These are phyloP conservation scores for Nannochloris sp. DNA, from an alignment of 139 green algal genomes.

Conservation along the genomic window DNA sequence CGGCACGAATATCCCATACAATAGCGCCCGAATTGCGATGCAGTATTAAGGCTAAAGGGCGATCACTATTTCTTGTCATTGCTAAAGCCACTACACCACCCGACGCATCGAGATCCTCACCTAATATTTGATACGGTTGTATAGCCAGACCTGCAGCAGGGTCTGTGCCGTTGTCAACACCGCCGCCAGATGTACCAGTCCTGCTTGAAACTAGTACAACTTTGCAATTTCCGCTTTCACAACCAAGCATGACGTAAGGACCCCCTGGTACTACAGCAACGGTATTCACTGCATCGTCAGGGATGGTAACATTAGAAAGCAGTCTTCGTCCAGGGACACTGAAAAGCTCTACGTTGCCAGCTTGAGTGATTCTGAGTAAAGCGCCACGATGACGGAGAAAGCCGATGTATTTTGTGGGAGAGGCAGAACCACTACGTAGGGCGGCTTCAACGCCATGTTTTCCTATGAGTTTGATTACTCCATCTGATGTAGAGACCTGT, in stretches of 20 bases:
- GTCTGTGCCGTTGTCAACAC: constrained; percentile 1
- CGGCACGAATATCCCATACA: constrained; percentile 39
- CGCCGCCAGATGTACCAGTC: not conserved
- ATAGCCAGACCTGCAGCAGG: constrained; percentile 11
- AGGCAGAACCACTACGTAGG: constrained; percentile 8
- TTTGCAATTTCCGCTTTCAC: constrained; percentile 28
- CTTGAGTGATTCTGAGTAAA: constrained; percentile 38
- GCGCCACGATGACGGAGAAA: constrained; percentile 31
- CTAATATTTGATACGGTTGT: constrained; percentile 38
- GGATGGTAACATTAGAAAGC: constrained; percentile 25
- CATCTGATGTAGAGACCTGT: constrained; percentile 41
- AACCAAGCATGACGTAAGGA: constrained; percentile 40
- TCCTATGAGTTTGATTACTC: constrained; percentile 39
- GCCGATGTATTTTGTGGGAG: constrained; percentile 27
- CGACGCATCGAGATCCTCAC: constrained; percentile 18
- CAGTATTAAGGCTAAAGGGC: constrained; percentile 30
- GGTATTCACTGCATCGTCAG: constrained; percentile 18
- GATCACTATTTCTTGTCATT: not conserved
- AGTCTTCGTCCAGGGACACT: constrained; percentile 13
- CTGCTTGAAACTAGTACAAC: constrained; percentile 20
- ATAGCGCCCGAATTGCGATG: constrained; percentile 24
- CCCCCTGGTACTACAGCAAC: constrained; percentile 23
- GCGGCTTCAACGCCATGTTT: constrained; percentile 30
- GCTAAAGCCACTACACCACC: constrained; percentile 24
- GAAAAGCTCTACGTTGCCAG: constrained; percentile 41